Base-by-base conservation (phyloP, 1,139 yeast genomes). In the Candida labiduridarum region DNA sequence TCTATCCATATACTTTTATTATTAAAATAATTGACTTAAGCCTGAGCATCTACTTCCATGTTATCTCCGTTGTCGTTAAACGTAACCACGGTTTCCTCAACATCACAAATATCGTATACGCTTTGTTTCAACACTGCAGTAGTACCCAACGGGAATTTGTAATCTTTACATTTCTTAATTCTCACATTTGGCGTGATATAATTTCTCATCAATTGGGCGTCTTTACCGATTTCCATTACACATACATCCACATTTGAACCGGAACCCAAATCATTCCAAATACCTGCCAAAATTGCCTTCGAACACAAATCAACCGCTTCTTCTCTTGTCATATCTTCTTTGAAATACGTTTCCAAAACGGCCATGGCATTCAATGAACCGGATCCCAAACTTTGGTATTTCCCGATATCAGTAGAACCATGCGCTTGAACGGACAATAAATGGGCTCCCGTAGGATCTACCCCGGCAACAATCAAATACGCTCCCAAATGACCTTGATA, bases 321-420 rank as follows among this genome's bases (percentile, higher is more conserved):
- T 46, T 91, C 96, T 66, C 78, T 86, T 22, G 85, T 79, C 78
- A 94, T 72, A 56, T 83, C 89, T 55, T 82, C 84, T 62, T 79
- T 84, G 95, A 96, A 94, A 57, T 85, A 80, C 41, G 95, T 82
- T 71, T 94, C 99, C 62, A 94, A 78, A 19, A 94, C 95, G 2
- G 99, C 97, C 96, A 94, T 94, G 14, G 99, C 99, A 3, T 99
- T 98, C 68, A 94, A 81, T n/a, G 97, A 91, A 55, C 99, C 99
- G 3, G 97, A 89, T 5, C 99, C 99, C 58, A 94, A 78, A 10
- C 97, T 86, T 67, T 87, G 89, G 69, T 91, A 94, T 64, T 84
- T 89, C 9, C 98, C 98, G 52, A 92, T 87, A 69, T 94, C 98
- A 15, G 98, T 92, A 11, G 97, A 90, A 18, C 99, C 99, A 67